Evolutionary conservation across 352 stramenopile species (phyloP).

Genomic region (Pythium chondricola): DNA sequence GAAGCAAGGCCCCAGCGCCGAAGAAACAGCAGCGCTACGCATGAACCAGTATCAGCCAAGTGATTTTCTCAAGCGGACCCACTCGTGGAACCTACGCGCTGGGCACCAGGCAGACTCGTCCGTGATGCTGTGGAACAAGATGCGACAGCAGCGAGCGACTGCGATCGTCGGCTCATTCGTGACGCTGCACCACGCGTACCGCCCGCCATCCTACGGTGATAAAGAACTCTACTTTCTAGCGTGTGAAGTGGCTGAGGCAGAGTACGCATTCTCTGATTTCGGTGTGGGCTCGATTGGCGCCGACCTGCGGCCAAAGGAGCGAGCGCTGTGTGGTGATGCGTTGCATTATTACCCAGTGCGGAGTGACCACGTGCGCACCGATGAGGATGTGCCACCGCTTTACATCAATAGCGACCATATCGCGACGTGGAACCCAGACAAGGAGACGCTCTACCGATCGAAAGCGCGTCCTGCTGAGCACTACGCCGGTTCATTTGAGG

Average conservation of each 20-base stretch:
- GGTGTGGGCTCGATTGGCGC: constrained; percentile 44
- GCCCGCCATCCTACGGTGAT: constrained; percentile 51
- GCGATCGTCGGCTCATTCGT: constrained; percentile 56
- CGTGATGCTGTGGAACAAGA: constrained; percentile 70
- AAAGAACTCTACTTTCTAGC: constrained; percentile 80
- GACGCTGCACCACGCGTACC: constrained; percentile 18
- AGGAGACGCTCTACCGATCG: constrained; percentile 41
- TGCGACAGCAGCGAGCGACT: constrained; percentile 52
- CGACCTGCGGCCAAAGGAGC: constrained; percentile 31
- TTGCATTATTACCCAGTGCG: constrained; percentile 53
- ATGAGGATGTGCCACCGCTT: constrained; percentile 23
- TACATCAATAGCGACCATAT: constrained; percentile 75
- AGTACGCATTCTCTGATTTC: constrained; percentile 65
- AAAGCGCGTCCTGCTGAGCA: constrained; percentile 39
- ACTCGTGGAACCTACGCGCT: constrained; percentile 57
- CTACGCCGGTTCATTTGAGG: constrained; percentile 39
- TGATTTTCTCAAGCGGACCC: constrained; percentile 41
- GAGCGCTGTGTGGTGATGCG: constrained; percentile 42
- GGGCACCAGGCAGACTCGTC: constrained; percentile 76
- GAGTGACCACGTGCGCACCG: background rate
- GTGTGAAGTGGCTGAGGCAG: constrained; percentile 56
- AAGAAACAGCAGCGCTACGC: constrained; percentile 23
- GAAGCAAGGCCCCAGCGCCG: constrained; percentile 16
- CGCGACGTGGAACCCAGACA: constrained; percentile 22
- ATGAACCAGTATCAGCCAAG: constrained; percentile 32